A percentile compares a stretch with the other conserved stretches of the same genome.
These are phyloP conservation scores for Testicularia cyperi DNA, from an alignment of 1,284 basidiomycete genomes.

Conservation along the genomic window DNA sequence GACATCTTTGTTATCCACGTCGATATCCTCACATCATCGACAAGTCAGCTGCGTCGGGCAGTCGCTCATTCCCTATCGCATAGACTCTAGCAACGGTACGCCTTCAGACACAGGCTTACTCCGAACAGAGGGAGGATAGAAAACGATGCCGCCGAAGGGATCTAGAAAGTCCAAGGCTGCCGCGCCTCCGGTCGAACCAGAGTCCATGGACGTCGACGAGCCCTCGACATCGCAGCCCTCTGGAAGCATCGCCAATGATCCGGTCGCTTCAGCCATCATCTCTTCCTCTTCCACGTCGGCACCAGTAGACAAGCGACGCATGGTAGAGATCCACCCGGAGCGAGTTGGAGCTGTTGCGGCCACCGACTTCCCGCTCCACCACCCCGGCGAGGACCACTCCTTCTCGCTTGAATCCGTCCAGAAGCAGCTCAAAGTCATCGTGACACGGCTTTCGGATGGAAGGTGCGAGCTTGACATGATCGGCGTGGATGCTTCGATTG, in stretches of 20 bases:
- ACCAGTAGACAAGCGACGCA: slow-evolving; percentile 37
- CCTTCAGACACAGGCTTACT: too few relatives aligned
- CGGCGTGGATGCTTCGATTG: slow-evolving; percentile 92
- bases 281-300: slow-evolving; percentile 21
- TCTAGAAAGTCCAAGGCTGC: slow-evolving; percentile 16
- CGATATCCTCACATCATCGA: too few relatives aligned
- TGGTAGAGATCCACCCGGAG: slow-evolving; percentile 55
- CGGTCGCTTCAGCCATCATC: slow-evolving; percentile 24
- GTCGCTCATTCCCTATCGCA: too few relatives aligned
- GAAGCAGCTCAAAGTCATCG: slow-evolving; percentile 32
- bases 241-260: slow-evolving; percentile 24
- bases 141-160: slow-evolving; percentile 30
- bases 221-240: slow-evolving; percentile 19
- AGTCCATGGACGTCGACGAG: slow-evolving; percentile 31
- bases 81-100: too few relatives aligned
- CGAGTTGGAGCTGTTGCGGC: slow-evolving; percentile 52
- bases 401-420: slow-evolving; percentile 39
- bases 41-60: too few relatives aligned
- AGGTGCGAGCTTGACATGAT: slow-evolving; percentile 88
- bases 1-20: too few relatives aligned
- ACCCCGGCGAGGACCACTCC: slow-evolving; percentile 35
- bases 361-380: slow-evolving; percentile 49
- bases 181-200: slow-evolving; percentile 4
- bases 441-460: slow-evolving; percentile 49
- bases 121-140: too few relatives aligned